These are phyloP conservation scores for Fusarium devonianum DNA, from an alignment of 2,329 filamentous ascomycete species.

Conservation along the genomic window DNA sequence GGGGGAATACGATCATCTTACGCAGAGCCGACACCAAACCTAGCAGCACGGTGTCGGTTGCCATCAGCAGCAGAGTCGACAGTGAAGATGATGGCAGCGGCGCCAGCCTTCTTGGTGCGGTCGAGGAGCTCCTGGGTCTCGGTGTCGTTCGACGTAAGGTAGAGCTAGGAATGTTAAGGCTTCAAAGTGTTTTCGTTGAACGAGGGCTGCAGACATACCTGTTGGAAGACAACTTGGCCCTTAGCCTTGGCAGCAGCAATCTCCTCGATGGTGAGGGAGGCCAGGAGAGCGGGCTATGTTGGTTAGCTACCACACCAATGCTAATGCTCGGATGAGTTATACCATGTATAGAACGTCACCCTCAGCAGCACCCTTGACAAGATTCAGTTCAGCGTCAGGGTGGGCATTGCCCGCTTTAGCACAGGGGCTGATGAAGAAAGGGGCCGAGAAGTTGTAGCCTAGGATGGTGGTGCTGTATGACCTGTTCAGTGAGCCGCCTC, in stretches of 20 bases:
- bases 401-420: conserved; percentile 55
- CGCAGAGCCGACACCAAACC: conserved; percentile 50
- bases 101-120: conserved; percentile 44
- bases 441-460: conserved; percentile 60
- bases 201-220: conserved; percentile 40
- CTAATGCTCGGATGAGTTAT: too few species aligned
- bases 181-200: background rate
- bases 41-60: conserved; percentile 51
- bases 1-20: conserved; percentile 14
- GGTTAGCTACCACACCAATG: too few species aligned
- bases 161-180: conserved; percentile 28
- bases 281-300: conserved; percentile 47
- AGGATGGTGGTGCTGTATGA: conserved; percentile 55
- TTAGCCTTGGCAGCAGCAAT: conserved; percentile 48
- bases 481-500: background rate
- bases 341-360: conserved; percentile 60
- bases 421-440: conserved; percentile 63
- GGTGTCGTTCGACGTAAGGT: conserved; percentile 45
- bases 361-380: conserved; percentile 57
- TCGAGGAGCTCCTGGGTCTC: conserved; percentile 44
- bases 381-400: conserved; percentile 55
- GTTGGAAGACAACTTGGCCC: conserved; percentile 51
- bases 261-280: conserved; percentile 47
- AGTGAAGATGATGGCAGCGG: conserved; percentile 49
- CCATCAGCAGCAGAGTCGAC: conserved; percentile 51